phyloP scores from a whole-genome alignment of 805 yeast species.

The Ogataea wickerhamii region DNA sequence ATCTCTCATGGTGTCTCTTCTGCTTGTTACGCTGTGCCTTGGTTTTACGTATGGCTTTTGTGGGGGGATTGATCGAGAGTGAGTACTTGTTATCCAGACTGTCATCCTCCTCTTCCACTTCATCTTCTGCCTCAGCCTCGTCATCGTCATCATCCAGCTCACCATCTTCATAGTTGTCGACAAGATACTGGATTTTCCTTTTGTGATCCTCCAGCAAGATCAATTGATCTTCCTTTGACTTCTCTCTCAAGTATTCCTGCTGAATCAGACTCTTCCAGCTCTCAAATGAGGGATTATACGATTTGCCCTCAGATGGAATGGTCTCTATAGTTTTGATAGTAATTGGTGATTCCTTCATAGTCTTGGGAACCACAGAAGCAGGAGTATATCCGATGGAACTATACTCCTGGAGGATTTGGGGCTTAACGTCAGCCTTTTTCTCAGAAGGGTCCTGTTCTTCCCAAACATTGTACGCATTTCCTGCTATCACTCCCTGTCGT shows the following conservation, averaged over 20 bases:
- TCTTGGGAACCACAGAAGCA: constrained; percentile 52
- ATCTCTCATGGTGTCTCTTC: constrained; percentile 56
- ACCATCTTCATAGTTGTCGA: constrained; percentile 57
- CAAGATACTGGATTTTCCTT: constrained; percentile 59
- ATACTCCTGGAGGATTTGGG: constrained; percentile 24
- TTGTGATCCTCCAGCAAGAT: constrained; percentile 58
- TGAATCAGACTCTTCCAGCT: constrained; percentile 75
- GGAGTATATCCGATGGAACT: constrained; percentile 43
- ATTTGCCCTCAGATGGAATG: constrained; percentile 80
- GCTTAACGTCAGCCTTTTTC: constrained; percentile 33
- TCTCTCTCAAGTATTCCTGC: constrained; percentile 63
- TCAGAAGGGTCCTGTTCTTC: constrained; percentile 33
- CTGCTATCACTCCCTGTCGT: constrained; percentile 58
- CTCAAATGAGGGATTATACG: constrained; percentile 85
- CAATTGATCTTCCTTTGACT: constrained; percentile 62
- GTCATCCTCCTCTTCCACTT: constrained; percentile 34
- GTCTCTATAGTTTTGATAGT: constrained; percentile 46
- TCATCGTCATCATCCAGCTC: constrained; percentile 47
- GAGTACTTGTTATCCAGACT: constrained; percentile 32
- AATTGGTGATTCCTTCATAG: constrained; percentile 52
- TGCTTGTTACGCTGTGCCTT: constrained; percentile 71
- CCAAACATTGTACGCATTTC: constrained; percentile 69
- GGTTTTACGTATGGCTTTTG: constrained; percentile 67
- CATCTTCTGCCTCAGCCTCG: constrained; percentile 38
- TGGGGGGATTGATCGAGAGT: constrained; percentile 72